These are phyloP conservation scores for Ophiocytium majus DNA, from an alignment of 352 stramenopile genomes.

Conservation along the genomic window DNA sequence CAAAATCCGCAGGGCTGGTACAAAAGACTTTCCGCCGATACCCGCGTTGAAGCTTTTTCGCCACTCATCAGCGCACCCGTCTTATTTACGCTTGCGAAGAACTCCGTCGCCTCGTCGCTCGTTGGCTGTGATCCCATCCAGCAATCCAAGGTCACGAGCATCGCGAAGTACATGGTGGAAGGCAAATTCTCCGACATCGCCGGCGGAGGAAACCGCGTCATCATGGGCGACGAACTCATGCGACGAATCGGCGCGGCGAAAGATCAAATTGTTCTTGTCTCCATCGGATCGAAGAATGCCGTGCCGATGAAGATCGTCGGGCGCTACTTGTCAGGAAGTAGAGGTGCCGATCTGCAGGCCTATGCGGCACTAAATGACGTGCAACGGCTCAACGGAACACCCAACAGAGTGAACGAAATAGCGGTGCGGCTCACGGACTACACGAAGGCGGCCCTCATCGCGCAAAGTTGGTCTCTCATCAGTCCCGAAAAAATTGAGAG, in stretches of 20 bases:
- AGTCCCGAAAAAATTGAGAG: not conserved
- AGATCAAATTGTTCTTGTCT: not conserved
- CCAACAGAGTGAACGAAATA: slow-evolving; percentile 12
- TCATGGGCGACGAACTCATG: slow-evolving; percentile 15
- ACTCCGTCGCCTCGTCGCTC: not conserved
- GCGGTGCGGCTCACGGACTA: slow-evolving; percentile 1
- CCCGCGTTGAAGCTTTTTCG: not conserved
- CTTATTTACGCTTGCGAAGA: slow-evolving; percentile 4
- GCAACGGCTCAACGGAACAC: not conserved
- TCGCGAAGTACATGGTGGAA: slow-evolving; percentile 4
- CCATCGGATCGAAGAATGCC: not conserved
- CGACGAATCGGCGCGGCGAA: not conserved
- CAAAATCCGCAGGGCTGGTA: slow-evolving; percentile 12
- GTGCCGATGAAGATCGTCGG: not conserved
- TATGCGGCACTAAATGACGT: slow-evolving; percentile 4
- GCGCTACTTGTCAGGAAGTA: not conserved
- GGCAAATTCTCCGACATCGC: slow-evolving; percentile 13
- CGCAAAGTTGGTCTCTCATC: slow-evolving; percentile 1
- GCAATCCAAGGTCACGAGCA: slow-evolving; percentile 15
- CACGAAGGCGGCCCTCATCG: not conserved
- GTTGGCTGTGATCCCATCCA: slow-evolving; percentile 5
- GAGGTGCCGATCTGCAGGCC: slow-evolving; percentile 1
- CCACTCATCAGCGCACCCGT: not conserved
- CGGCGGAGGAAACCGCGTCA: slow-evolving; percentile 11
- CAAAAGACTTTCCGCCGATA: not conserved